Evolutionary conservation across 106 monocot genomes (phyloP).

Genomic region (Dendrobium chrysotoxum): DNA sequence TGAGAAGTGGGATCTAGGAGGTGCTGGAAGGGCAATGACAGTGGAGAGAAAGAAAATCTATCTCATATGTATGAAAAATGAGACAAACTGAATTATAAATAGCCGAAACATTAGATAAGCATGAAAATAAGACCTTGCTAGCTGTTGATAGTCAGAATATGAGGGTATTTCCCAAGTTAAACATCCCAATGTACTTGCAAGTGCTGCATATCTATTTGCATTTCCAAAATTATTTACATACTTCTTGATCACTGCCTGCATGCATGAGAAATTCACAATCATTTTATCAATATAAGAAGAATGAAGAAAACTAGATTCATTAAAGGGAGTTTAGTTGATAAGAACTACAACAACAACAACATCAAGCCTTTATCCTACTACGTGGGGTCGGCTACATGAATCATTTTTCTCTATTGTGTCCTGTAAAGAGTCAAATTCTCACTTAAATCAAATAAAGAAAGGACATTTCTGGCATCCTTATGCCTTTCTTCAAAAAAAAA

Average conservation of each 20-base stretch:
- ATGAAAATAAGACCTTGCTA: conserved; percentile 52
- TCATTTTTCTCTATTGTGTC: too few relatives aligned
- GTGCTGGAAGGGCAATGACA: background rate
- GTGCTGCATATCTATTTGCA: conserved; percentile 70
- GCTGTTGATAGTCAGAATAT: conserved; percentile 71
- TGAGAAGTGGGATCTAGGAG: background rate
- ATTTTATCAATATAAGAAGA: background rate
- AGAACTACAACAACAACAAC: background rate
- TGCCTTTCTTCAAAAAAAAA: too few relatives aligned
- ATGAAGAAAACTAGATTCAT: background rate
- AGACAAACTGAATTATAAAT: background rate
- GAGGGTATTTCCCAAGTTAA: conserved; percentile 87
- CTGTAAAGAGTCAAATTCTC: too few relatives aligned
- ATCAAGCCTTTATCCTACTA: too few relatives aligned
- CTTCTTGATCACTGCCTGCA: conserved; percentile 81
- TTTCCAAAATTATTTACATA: conserved; percentile 61
- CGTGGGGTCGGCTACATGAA: too few relatives aligned
- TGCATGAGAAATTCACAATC: background rate
- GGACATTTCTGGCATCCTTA: too few relatives aligned
- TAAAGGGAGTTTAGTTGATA: background rate
- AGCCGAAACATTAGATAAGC: background rate
- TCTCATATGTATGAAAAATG: background rate
- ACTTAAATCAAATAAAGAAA: too few relatives aligned
- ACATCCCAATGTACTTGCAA: conserved; percentile 83
- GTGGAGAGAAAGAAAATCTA: background rate